Percentiles rank a stretch among this genome's conserved stretches.
Evolutionary conservation across 176 grass and related monocot genomes (phyloP).

Genomic region (Oryza rufipogon): DNA sequence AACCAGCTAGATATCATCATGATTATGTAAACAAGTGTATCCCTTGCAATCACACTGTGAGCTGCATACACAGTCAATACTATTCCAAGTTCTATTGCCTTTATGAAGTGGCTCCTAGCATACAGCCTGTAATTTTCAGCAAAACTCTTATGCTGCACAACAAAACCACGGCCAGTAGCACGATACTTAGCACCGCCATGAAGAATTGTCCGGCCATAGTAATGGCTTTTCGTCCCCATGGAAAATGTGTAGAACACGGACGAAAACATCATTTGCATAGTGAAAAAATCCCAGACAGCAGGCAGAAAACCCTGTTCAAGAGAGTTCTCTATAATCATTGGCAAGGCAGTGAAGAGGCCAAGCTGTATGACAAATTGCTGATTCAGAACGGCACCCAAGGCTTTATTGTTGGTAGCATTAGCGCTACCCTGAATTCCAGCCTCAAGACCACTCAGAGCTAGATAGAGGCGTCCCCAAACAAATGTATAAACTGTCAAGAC

Average conservation of each 20-base stretch:
- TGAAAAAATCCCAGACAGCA: slow-evolving; percentile 92
- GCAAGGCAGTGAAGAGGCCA: slow-evolving; percentile 88
- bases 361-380: slow-evolving; percentile 97
- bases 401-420: slow-evolving; percentile 78
- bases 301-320: slow-evolving; percentile 88
- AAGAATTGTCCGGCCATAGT: slow-evolving; percentile 96
- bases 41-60: slow-evolving; percentile 81
- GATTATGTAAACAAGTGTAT: slow-evolving; percentile 88
- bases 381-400: slow-evolving; percentile 77
- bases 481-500: slow-evolving; percentile 95
- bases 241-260: slow-evolving; percentile 99
- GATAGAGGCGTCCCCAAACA: slow-evolving; percentile 94
- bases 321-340: slow-evolving; percentile 95
- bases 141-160: slow-evolving; percentile 95
- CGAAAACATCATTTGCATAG: slow-evolving; percentile 90
- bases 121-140: slow-evolving; percentile 96
- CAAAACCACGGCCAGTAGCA: slow-evolving; percentile 97
- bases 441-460: slow-evolving; percentile 92
- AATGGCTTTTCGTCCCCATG: slow-evolving; percentile 94
- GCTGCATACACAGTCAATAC: slow-evolving; percentile 88
- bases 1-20: slow-evolving; percentile 96
- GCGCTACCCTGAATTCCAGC: slow-evolving; percentile 74
- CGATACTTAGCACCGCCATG: slow-evolving; percentile 97
- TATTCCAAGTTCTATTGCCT: slow-evolving; percentile 92
- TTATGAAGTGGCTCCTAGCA: slow-evolving; percentile 97